These are phyloP conservation scores for Penicillium coprophilum DNA, from an alignment of 495 filamentous ascomycete genomes.

Conservation along the genomic window DNA sequence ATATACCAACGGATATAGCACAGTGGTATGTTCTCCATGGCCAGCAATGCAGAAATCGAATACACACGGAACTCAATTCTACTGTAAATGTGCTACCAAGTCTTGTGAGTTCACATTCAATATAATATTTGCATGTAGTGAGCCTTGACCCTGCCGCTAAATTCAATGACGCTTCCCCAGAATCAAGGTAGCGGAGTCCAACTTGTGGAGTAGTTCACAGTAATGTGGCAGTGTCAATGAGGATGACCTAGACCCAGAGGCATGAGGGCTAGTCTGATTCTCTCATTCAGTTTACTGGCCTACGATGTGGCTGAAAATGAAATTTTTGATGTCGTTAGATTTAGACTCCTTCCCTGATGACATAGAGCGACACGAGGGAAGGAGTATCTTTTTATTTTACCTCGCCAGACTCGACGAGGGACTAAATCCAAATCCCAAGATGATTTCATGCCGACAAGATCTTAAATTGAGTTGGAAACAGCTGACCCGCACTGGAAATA, in stretches of 20 bases:
- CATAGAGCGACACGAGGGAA: conserved; percentile 16
- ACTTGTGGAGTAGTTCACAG: neutral
- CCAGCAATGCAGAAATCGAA: neutral
- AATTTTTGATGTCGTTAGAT: conserved; percentile 31
- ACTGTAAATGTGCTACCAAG: neutral
- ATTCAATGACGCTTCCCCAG: neutral
- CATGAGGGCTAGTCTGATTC: neutral
- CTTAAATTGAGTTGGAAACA: conserved; percentile 52
- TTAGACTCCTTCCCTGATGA: conserved; percentile 22
- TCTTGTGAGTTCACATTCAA: neutral
- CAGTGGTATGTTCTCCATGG: neutral
- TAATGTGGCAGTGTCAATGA: too few species aligned
- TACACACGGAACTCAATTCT: neutral
- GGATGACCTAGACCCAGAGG: neutral
- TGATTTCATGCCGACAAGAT: conserved; percentile 48
- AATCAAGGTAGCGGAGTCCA: neutral
- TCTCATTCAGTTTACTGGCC: neutral
- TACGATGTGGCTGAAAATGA: conserved; percentile 6
- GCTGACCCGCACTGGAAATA: conserved; percentile 50
- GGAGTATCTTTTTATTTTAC: conserved; percentile 26
- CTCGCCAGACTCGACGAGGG: conserved; percentile 21
- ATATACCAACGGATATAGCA: neutral
- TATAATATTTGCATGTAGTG: neutral
- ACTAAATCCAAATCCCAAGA: conserved; percentile 18
- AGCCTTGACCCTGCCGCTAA: too few species aligned